A percentile compares a stretch with the other conserved stretches of the same genome.
Conservation (phyloP, 2,329 filamentous ascomycete species). For the Trichoderma sp. region DNA sequence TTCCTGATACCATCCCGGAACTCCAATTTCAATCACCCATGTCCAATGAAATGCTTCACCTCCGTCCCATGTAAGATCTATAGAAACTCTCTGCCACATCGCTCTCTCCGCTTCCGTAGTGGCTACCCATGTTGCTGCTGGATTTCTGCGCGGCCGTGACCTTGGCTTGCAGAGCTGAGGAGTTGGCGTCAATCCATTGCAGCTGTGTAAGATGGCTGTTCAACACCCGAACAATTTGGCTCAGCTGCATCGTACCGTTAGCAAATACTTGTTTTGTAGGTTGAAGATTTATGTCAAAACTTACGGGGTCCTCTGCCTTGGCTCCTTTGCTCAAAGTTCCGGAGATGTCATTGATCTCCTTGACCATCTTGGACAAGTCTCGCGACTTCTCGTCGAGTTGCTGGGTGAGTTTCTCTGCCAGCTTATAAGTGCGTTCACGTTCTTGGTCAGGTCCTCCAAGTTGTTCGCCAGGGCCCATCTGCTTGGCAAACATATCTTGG, state of each 20-base stretch:
- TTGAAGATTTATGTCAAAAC: constrained; percentile 40
- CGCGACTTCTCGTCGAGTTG: constrained; percentile 91
- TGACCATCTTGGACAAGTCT: constrained; percentile 93
- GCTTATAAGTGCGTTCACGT: constrained; percentile 92
- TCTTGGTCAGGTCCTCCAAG: constrained; percentile 91
- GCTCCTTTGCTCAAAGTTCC: constrained; percentile 83
- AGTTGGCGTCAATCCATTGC: constrained; percentile 89
- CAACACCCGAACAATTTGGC: constrained; percentile 92
- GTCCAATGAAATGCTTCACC: constrained; percentile 44
- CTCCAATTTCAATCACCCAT: constrained; percentile 26
- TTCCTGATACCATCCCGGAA: constrained; percentile 22
- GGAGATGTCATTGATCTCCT: constrained; percentile 95
- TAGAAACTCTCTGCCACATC: constrained; percentile 88
- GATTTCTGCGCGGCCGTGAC: constrained; percentile 81
- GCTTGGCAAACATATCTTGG: constrained; percentile 80
- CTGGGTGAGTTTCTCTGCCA: constrained; percentile 90
- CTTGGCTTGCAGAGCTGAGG: constrained; percentile 78
- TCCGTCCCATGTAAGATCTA: constrained; percentile 78
- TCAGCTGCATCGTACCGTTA: constrained; percentile 59
- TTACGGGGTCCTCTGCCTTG: constrained; percentile 84
- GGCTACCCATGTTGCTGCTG: constrained; percentile 60
- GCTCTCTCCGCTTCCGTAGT: constrained; percentile 61
- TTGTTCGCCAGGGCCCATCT: constrained; percentile 73
- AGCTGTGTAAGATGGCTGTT: constrained; percentile 91
- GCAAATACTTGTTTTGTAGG: background rate